phyloP scores from a whole-genome alignment of 1,284 basidiomycete species.

The Boletellus deceptivus region DNA sequence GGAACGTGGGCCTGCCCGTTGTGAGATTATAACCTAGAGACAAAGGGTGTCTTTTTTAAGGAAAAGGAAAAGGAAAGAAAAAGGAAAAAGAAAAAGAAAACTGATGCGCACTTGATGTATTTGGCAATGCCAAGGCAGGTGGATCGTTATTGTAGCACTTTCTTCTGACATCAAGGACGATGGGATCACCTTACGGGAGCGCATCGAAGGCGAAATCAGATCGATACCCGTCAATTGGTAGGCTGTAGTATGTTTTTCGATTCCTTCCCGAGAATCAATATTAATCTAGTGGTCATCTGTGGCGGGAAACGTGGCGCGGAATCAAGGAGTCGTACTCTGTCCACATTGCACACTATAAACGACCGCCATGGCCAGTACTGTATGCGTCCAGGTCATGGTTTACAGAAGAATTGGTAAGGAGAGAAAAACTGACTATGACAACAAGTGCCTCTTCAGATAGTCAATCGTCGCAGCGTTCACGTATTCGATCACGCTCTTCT shows the following conservation, averaged over 20 bases:
- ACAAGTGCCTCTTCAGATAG: conserved; percentile 34
- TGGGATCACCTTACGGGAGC: not conserved
- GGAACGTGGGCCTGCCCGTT: not conserved
- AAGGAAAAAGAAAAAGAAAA: too few relatives aligned
- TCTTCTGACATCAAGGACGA: not conserved
- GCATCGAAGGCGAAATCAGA: not conserved
- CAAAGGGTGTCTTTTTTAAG: too few relatives aligned
- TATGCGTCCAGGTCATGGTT: not conserved
- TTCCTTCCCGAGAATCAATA: not conserved
- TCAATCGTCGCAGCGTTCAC: conserved; percentile 36
- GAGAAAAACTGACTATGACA: conserved; percentile 13
- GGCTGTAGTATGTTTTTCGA: not conserved
- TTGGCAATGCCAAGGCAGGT: not conserved
- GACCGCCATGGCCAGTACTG: not conserved
- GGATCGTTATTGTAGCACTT: too few relatives aligned
- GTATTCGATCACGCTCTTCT: conserved; percentile 41
- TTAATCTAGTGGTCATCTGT: not conserved
- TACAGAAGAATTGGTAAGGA: not conserved
- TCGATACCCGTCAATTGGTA: not conserved
- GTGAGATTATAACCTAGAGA: not conserved
- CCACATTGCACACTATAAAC: not conserved
- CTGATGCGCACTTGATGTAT: not conserved
- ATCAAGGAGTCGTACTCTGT: not conserved
- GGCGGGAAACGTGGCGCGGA: not conserved
- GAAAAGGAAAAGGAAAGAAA: too few relatives aligned